Percentiles rank a stretch among this genome's conserved stretches.
These are phyloP conservation scores for Colletotrichum acutatum DNA, from an alignment of 2,329 filamentous ascomycete species.

Conservation along the genomic window DNA sequence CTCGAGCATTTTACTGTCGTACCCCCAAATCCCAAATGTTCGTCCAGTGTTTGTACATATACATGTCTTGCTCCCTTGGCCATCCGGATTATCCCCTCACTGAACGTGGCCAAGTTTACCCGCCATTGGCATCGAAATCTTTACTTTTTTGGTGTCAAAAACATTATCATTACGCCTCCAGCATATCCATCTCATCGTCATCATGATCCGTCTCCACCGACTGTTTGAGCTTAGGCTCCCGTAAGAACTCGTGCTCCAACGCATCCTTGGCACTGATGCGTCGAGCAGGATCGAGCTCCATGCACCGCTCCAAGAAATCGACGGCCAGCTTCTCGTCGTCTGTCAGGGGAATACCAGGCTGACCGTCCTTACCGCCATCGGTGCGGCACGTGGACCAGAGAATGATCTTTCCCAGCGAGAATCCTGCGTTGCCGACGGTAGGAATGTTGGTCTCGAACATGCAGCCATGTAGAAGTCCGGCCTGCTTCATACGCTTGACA, in stretches of 20 bases:
- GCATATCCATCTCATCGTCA: constrained; percentile 67
- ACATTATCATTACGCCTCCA: constrained; percentile 39
- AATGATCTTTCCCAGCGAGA: constrained; percentile 91
- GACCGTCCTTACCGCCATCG: constrained; percentile 61
- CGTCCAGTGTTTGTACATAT: not conserved
- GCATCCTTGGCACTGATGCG: constrained; percentile 82
- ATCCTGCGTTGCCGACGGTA: constrained; percentile 86
- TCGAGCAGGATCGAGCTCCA: constrained; percentile 80
- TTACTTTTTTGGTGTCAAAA: not conserved
- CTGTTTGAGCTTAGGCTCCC: constrained; percentile 45
- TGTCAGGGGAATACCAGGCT: constrained; percentile 63
- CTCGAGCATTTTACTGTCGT: too few species aligned
- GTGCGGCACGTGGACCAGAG: constrained; percentile 91
- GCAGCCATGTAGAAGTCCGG: constrained; percentile 86
- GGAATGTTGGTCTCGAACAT: constrained; percentile 94
- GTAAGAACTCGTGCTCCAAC: constrained; percentile 77
- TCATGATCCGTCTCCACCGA: constrained; percentile 43
- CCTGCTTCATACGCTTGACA: constrained; percentile 82
- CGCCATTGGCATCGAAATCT: not conserved
- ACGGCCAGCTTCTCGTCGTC: constrained; percentile 79
- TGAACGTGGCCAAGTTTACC: not conserved
- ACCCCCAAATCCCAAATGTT: not conserved
- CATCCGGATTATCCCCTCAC: not conserved
- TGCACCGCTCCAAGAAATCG: constrained; percentile 75
- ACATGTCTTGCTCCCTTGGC: not conserved